Evolutionary conservation across 1,284 basidiomycete genomes (phyloP).

Genomic region (Thecaphora frezii): DNA sequence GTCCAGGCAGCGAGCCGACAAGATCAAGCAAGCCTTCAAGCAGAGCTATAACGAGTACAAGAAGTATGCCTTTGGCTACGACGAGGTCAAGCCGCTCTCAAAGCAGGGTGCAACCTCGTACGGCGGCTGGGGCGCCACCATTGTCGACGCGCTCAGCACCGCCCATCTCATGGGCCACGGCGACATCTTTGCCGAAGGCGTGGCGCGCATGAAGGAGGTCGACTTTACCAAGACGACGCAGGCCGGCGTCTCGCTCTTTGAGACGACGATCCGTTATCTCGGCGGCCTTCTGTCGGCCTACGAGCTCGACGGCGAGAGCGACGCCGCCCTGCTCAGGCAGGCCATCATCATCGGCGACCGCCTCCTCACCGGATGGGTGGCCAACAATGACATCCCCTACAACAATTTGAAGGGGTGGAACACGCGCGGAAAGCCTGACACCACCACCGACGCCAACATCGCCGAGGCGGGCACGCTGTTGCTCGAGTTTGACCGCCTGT

Average conservation of each 20-base stretch:
- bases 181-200: conserved; percentile 31
- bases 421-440: conserved; percentile 13
- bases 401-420: conserved; percentile 45
- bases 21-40: conserved; percentile 35
- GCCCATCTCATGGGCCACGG: conserved; percentile 45
- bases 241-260: conserved; percentile 38
- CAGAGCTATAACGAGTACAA: conserved; percentile 37
- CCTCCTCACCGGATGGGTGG: conserved; percentile 45
- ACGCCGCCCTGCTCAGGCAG: conserved; percentile 40
- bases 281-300: conserved; percentile 49
- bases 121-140: conserved; percentile 51
- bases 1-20: conserved; percentile 24
- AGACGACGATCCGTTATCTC: conserved; percentile 52
- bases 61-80: conserved; percentile 34
- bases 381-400: conserved; percentile 39
- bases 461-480: conserved; percentile 47
- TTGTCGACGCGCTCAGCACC: conserved; percentile 47
- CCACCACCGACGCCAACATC: conserved; percentile 25
- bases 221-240: conserved; percentile 37
- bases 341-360: conserved; percentile 42
- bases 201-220: conserved; percentile 24
- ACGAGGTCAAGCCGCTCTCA: conserved; percentile 36
- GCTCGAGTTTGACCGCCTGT: conserved; percentile 45
- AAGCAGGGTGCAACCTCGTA: conserved; percentile 27
- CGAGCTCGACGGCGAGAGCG: conserved; percentile 43